Evolutionary conservation across 1,284 basidiomycete species (phyloP), one percentile per base, ranked within the genome.

Genomic region (Megacollybia platyphylla): DNA sequence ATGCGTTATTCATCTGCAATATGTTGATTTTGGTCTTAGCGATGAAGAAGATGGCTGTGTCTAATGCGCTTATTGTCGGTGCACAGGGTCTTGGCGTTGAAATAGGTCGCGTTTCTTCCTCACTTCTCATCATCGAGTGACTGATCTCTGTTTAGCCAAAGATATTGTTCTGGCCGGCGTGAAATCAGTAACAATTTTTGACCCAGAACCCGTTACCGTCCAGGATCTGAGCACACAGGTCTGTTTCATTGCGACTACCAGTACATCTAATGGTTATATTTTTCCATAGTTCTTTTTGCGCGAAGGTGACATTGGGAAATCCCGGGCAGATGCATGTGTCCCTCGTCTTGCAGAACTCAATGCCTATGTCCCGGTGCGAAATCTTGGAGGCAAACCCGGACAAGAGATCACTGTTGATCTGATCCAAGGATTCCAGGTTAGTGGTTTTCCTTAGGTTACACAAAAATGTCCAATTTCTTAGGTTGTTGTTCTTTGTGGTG

Each of bases 11-110:
- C 27, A 9, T 4, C 45, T 26, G 13, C 42, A 49, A 24, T 52
- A 26, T 4, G 31, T 29, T 17, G 39, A 29, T 34, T 15, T 15
- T 13, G 6, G n/a, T 9, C 2, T 5, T 20, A 92, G 94, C 94
- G 37, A 98, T 98, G 96, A 97, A 97, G 73, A 87, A 85, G 58
- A 98, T 99, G 96, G 94, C 96, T 6, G 73, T 77, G 24, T 97
- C 93, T 44, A 96, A 97, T 59, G 87, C 98, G 39, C 79, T 99
- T 48, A 81, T 99, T 52, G 84, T 97, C 36, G 96, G 96, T 27
- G 65, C 94, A 60, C 85, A 87, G 51, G 96, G 96, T 49, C 68
- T 98, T 46, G 96, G 96, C 46, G 90, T 90, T 45, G 96, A 99
- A 65, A 96, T 98, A 56, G 91, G 91, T 87, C 54, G 54, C 70